Evolutionary conservation across 2,329 filamentous ascomycete genomes (phyloP).

Genomic region (Albifimbria verrucaria): DNA sequence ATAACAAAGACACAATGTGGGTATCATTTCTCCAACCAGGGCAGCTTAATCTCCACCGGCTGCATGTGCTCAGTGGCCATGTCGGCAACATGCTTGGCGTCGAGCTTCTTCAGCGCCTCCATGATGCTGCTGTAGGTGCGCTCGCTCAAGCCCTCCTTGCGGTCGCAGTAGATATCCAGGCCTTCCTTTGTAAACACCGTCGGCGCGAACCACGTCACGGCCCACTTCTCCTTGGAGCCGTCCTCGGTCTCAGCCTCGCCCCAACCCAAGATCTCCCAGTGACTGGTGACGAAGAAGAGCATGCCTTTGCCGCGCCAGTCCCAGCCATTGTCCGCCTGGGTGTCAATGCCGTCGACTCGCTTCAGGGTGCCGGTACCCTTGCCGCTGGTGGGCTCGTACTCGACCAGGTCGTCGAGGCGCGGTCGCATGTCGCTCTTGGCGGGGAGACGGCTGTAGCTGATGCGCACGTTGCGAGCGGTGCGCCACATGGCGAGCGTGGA

Average conservation of each 20-base stretch:
- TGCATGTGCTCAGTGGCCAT: conserved; percentile 47
- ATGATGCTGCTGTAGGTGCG: conserved; percentile 56
- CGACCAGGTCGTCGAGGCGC: conserved; percentile 69
- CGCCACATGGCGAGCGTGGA: conserved; percentile 80
- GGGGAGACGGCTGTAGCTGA: conserved; percentile 64
- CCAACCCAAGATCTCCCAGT: conserved; percentile 81
- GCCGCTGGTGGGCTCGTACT: conserved; percentile 57
- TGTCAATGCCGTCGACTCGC: conserved; percentile 64
- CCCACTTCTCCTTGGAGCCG: conserved; percentile 58
- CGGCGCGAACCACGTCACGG: conserved; percentile 80
- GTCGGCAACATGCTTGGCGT: conserved; percentile 51
- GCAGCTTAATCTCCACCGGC: conserved; percentile 48
- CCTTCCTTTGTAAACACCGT: conserved; percentile 82
- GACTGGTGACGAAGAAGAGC: conserved; percentile 67
- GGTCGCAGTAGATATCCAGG: conserved; percentile 71
- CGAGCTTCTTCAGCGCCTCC: conserved; percentile 41
- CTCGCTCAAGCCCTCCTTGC: conserved; percentile 55
- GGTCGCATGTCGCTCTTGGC: conserved; percentile 32
- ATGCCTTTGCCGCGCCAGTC: conserved; percentile 77
- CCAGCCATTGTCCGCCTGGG: conserved; percentile 47
- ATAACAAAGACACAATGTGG: background rate
- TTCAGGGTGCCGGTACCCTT: conserved; percentile 41
- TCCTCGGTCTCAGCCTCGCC: conserved; percentile 49
- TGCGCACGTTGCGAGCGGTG: conserved; percentile 73
- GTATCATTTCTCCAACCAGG: conserved; percentile 38